phyloP scores from a whole-genome alignment of 805 yeast species.

The Saccharomycopsis oosterbeekiorum region DNA sequence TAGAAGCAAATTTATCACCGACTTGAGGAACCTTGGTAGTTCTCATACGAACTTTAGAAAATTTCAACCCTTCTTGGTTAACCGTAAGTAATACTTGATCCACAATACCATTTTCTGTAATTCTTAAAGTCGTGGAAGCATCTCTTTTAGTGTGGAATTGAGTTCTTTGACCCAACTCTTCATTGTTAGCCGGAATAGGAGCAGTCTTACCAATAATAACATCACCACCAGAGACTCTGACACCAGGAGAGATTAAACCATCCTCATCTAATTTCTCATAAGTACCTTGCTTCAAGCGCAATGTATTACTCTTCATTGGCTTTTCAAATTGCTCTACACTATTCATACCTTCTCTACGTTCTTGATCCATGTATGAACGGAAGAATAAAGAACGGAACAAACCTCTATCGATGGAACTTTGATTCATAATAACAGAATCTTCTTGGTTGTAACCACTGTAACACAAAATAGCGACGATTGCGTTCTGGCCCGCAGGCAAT shows the following conservation, averaged over 20 bases:
- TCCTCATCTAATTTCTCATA: constrained; percentile 97
- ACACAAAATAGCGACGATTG: constrained; percentile 96
- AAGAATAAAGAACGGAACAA: constrained; percentile 91
- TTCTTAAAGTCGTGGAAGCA: constrained; percentile 94
- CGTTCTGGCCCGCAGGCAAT: constrained; percentile 98
- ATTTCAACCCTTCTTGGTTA: constrained; percentile 95
- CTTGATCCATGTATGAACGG: constrained; percentile 98
- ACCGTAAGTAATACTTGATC: constrained; percentile 96
- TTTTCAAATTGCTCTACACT: constrained; percentile 96
- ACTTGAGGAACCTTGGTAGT: constrained; percentile 97
- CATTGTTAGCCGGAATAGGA: constrained; percentile 98
- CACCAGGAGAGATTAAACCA: constrained; percentile 97
- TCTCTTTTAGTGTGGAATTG: constrained; percentile 97
- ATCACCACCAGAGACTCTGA: constrained; percentile 97
- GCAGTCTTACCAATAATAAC: constrained; percentile 98
- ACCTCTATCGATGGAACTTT: constrained; percentile 94
- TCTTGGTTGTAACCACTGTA: constrained; percentile 98
- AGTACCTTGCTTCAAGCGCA: constrained; percentile 94
- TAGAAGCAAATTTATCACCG: constrained; percentile 98
- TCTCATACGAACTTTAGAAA: constrained; percentile 97
- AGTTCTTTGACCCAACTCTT: constrained; percentile 97
- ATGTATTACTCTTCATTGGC: constrained; percentile 89
- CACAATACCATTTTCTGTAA: constrained; percentile 96
- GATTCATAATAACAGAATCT: constrained; percentile 99
- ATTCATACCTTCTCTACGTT: constrained; percentile 96